phyloP scores from a whole-genome alignment of 768 basidiomycete species.

The Psilocybe subaeruginosa region DNA sequence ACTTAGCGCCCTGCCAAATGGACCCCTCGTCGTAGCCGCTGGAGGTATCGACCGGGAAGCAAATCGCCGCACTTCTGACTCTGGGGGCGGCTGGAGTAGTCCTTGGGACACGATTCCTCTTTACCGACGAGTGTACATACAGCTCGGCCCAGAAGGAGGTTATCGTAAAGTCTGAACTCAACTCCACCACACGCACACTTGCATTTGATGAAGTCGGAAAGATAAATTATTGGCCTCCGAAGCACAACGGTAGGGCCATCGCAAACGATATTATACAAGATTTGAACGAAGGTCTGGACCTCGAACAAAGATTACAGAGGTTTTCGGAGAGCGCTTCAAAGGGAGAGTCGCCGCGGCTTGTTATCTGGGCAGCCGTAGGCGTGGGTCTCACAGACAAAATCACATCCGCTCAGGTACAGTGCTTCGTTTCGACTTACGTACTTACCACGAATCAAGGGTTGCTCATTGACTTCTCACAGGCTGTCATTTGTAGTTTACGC shows the following conservation, averaged over 20 bases:
- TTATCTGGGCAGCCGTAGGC: conserved; percentile 49
- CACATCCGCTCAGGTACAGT: conserved; percentile 16
- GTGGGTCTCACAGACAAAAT: conserved; percentile 39
- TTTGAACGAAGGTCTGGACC: conserved; percentile 27
- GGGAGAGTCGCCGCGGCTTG: conserved; percentile 33
- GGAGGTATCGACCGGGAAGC: conserved; percentile 58
- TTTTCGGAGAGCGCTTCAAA: conserved; percentile 31
- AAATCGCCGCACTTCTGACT: conserved; percentile 52
- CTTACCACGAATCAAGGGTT: background rate
- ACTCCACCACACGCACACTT: conserved; percentile 40
- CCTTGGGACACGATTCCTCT: conserved; percentile 63
- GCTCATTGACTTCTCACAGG: background rate
- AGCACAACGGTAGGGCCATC: conserved; percentile 48
- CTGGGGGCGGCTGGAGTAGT: conserved; percentile 58
- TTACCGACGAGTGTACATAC: conserved; percentile 48
- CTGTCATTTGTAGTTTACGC: background rate
- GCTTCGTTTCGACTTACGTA: background rate
- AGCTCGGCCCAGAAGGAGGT: conserved; percentile 24
- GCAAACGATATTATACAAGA: conserved; percentile 34
- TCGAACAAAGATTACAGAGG: conserved; percentile 30
- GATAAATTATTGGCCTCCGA: conserved; percentile 43
- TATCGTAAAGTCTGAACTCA: conserved; percentile 24
- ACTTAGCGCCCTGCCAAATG: conserved; percentile 35
- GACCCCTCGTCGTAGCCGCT: conserved; percentile 55
- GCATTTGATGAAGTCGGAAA: conserved; percentile 46